Base-by-base conservation (phyloP, 768 basidiomycete genomes). In the Suillus placidus region DNA sequence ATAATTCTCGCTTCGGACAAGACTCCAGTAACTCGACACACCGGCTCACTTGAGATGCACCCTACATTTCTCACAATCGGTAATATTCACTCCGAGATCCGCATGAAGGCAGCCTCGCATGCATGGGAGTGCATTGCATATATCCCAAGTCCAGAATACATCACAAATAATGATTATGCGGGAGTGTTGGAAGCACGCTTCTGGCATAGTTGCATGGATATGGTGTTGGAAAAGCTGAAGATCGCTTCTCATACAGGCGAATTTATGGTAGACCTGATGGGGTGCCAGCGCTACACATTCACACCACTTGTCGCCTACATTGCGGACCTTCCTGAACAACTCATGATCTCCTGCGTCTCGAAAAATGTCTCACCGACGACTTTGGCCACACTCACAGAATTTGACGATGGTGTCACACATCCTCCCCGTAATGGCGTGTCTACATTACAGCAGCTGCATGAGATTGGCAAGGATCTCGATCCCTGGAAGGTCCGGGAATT, bases 171-270 rank as follows among this genome's bases (percentile, higher is more conserved):
- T n/a, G n/a, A n/a, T n/a, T n/a, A n/a, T n/a, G n/a, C n/a, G n/a
- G n/a, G n/a, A n/a, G n/a, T 8, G n/a, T 37, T 20, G n/a, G n/a
- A n/a, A n/a, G n/a, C n/a, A n/a, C n/a, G n/a, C 6, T 0, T 64
- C 1, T 64, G 63, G 63, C 79, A 80, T 55, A 54, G 70, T 38
- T 75, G 73, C 63, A 64, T 79, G 2, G 77, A 80, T 63, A 69
- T 76, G 32, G 65, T 79, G 35, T 66, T 72, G 13, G 18, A 51
- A 7, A 74, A 73, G 1, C 67, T 80, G 43, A 79, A 79, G 57
- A 66, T 55, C 23, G 77, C 77, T 1, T 76, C 77, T 26, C 12
- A 61, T 35, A 60, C 71, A 32, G 77, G 78, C 10, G 61, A 71
- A 26, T 66, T 71, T 62, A 71, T 79, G 71, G 65, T 69, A 16